phyloP scores from a whole-genome alignment of 306 rosid species.

The Vicia villosa region DNA sequence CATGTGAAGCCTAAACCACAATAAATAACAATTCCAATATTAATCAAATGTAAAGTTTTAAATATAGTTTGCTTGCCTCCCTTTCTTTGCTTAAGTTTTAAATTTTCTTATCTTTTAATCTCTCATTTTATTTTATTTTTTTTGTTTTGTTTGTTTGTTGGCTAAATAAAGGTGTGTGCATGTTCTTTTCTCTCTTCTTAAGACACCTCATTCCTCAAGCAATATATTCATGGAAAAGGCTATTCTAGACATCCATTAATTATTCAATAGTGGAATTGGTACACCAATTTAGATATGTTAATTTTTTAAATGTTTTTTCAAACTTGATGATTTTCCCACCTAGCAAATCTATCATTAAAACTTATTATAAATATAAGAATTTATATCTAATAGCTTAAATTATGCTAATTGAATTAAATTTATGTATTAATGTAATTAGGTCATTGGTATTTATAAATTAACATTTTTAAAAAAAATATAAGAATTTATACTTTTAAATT shows the following conservation, averaged over 20 bases:
- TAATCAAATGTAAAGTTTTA: slow-evolving; percentile 38
- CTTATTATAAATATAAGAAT: too few species aligned
- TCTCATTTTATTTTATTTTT: not conserved
- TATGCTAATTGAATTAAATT: too few species aligned
- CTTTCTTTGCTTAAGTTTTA: slow-evolving; percentile 36
- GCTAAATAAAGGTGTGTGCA: slow-evolving; percentile 34
- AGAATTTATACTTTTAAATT: too few species aligned
- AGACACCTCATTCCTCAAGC: slow-evolving; percentile 68
- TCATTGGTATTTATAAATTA: too few species aligned
- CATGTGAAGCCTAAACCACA: slow-evolving; percentile 63
- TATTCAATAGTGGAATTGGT: not conserved
- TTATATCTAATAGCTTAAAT: too few species aligned
- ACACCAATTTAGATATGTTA: not conserved
- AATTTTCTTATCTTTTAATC: slow-evolving; percentile 31
- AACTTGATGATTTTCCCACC: too few species aligned
- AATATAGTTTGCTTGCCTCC: slow-evolving; percentile 38
- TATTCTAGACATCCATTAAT: slow-evolving; percentile 9
- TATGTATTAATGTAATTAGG: too few species aligned
- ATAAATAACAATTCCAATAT: slow-evolving; percentile 32
- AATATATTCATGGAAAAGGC: slow-evolving; percentile 39
- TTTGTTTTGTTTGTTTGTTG: slow-evolving; percentile 35
- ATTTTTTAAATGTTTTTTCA: too few species aligned
- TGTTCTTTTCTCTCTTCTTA: slow-evolving; percentile 77
- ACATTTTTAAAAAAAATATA: too few species aligned
- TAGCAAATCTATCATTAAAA: too few species aligned